phyloP scores from a whole-genome alignment of 352 stramenopile species.

The Phytophthora capsici region DNA sequence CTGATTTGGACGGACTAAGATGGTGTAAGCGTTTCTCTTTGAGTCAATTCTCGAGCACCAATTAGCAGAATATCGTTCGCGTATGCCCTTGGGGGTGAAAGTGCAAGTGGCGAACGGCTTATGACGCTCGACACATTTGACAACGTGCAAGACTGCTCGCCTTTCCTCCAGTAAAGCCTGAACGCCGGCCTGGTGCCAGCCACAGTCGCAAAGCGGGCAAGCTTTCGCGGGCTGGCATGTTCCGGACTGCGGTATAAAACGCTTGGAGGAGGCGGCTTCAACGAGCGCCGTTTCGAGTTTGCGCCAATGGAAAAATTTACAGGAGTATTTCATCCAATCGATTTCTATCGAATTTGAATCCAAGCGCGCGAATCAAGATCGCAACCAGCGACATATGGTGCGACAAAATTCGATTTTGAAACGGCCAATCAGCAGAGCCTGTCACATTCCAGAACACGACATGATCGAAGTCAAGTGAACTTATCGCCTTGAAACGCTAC shows the following conservation, averaged over 20 bases:
- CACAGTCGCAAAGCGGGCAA: conserved; percentile 3
- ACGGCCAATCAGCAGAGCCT: conserved; percentile 9
- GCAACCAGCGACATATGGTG: conserved; percentile 19
- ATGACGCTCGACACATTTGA: conserved; percentile 5
- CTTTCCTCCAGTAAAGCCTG: conserved; percentile 8
- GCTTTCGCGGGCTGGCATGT: background rate
- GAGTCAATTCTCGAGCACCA: background rate
- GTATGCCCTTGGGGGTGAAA: conserved; percentile 19
- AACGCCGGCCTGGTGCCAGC: too few species aligned
- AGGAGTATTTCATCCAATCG: too few species aligned
- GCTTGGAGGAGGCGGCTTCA: conserved; percentile 22
- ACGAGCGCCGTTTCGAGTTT: conserved; percentile 8
- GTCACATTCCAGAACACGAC: conserved; percentile 9
- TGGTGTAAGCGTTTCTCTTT: conserved; percentile 10
- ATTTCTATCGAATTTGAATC: background rate
- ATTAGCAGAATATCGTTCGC: conserved; percentile 19
- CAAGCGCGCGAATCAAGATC: conserved; percentile 4
- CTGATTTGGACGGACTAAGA: conserved; percentile 11
- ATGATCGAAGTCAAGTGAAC: background rate
- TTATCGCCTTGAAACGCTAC: conserved; percentile 5
- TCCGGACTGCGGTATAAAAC: conserved; percentile 26
- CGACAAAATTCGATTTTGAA: conserved; percentile 28
- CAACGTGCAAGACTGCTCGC: background rate
- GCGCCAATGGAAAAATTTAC: too few species aligned
- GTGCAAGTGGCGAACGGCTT: conserved; percentile 21